Evolutionary conservation across 2,329 filamentous ascomycete genomes (phyloP).

Genomic region (Cytospora mali): DNA sequence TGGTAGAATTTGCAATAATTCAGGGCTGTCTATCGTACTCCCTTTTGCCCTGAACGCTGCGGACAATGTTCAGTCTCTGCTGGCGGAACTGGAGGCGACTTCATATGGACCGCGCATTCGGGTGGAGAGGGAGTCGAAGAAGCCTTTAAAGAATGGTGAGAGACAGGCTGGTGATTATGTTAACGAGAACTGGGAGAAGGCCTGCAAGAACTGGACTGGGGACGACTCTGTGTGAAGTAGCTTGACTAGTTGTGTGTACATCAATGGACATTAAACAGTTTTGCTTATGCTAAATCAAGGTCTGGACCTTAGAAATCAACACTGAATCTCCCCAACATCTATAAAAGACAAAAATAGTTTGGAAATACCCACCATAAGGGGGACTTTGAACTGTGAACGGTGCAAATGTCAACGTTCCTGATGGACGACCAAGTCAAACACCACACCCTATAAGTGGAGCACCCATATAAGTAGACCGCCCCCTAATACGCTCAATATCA

Average conservation of each 20-base stretch:
- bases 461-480: no score
- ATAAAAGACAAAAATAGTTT: no score
- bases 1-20: constrained; percentile 3
- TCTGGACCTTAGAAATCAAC: not conserved
- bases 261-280: no score
- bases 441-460: no score
- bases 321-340: no score
- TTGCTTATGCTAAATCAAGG: not conserved
- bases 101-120: not conserved
- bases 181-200: not conserved
- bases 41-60: not conserved
- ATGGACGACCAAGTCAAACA: no score
- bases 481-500: no score
- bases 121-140: not conserved
- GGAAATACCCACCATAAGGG: no score
- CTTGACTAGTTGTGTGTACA: not conserved
- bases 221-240: not conserved
- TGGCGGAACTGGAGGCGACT: not conserved
- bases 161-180: no score
- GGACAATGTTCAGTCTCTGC: not conserved
- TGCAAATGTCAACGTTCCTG: no score
- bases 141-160: not conserved
- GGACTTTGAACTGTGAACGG: no score
- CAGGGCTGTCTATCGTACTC: not conserved
- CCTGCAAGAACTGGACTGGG: not conserved